Conservation (phyloP, 2,329 filamentous ascomycete genomes). For the Fusarium algeriense region DNA sequence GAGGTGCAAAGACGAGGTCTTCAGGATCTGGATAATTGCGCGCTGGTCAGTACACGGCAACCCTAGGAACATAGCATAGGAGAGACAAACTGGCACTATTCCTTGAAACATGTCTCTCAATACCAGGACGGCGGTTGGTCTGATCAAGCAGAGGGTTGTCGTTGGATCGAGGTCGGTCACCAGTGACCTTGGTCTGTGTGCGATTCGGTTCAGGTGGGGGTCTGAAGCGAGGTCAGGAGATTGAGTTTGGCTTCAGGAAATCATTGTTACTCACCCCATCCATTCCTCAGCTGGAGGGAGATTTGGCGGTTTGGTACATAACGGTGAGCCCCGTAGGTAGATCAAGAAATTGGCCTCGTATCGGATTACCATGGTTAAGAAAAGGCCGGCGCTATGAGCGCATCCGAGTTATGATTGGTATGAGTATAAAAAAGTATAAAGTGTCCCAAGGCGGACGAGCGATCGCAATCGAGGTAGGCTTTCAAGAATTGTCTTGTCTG, state of each 20-base stretch:
- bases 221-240: slow-evolving; percentile 50
- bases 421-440: slow-evolving; percentile 21
- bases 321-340: slow-evolving; percentile 81
- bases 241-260: slow-evolving; percentile 20
- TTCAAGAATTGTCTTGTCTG: background rate
- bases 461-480: background rate
- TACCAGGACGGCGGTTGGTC: slow-evolving; percentile 63
- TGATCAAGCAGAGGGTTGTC: slow-evolving; percentile 62
- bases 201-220: slow-evolving; percentile 61
- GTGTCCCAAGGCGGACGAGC: background rate
- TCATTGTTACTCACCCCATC: slow-evolving; percentile 80
- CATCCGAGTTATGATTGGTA: slow-evolving; percentile 51
- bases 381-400: slow-evolving; percentile 50
- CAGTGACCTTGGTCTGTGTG: slow-evolving; percentile 58
- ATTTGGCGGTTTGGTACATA: slow-evolving; percentile 82
- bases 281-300: slow-evolving; percentile 91
- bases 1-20: slow-evolving; percentile 87
- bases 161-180: slow-evolving; percentile 59
- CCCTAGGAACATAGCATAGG: background rate
- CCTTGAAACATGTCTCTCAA: slow-evolving; percentile 67
- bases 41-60: slow-evolving; percentile 29
- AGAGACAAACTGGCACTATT: slow-evolving; percentile 67
- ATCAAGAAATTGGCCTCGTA: slow-evolving; percentile 84
- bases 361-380: slow-evolving; percentile 65
- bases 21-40: slow-evolving; percentile 68